Conservation (phyloP, 768 basidiomycete genomes). For the Mycena leptocephala region DNA sequence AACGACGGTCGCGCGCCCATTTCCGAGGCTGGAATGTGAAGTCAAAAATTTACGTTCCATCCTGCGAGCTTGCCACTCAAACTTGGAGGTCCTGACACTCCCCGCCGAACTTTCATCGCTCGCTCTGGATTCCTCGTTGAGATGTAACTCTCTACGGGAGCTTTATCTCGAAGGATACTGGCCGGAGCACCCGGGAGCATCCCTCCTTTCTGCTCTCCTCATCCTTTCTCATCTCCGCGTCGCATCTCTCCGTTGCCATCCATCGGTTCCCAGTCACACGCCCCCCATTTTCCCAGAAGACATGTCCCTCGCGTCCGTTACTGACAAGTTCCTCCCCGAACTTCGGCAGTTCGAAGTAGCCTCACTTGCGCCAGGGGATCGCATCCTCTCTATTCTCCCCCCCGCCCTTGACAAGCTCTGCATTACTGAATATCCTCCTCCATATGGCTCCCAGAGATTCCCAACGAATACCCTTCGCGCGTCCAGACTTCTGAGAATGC, state of each 20-base stretch:
- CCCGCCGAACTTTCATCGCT: not conserved
- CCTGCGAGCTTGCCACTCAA: not conserved
- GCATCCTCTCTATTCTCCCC: not conserved
- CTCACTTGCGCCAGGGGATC: not conserved
- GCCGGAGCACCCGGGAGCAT: not conserved
- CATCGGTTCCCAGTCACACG: not conserved
- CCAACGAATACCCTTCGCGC: not conserved
- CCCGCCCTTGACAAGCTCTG: not conserved
- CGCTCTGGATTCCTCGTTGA: not conserved
- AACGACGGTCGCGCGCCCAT: not conserved
- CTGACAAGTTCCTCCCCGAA: not conserved
- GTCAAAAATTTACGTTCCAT: not conserved
- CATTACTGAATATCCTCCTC: not conserved
- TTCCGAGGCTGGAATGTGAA: not conserved
- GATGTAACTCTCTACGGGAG: not conserved
- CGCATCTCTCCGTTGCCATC: not conserved
- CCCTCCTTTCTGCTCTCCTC: not conserved
- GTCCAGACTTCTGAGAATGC: not conserved
- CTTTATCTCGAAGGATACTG: slow-evolving; percentile 5
- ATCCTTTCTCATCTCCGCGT: not conserved
- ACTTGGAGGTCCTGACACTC: not conserved
- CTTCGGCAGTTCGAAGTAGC: not conserved
- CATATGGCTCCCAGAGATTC: too few species aligned
- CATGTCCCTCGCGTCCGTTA: not conserved
- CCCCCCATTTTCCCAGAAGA: not conserved